Conservation (phyloP, 768 basidiomycete species). For the Lactarius trivialis region DNA sequence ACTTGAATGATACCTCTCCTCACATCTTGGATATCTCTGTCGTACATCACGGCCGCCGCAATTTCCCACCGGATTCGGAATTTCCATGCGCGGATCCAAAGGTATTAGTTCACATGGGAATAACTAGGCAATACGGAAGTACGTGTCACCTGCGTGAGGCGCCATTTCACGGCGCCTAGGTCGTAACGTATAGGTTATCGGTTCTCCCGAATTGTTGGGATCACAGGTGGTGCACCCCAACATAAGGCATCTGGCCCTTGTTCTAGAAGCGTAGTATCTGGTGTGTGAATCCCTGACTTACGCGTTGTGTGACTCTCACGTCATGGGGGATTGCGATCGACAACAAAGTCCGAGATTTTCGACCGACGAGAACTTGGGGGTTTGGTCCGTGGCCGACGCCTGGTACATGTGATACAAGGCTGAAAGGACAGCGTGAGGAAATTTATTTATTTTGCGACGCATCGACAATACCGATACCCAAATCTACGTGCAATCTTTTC, state of each 20-base stretch:
- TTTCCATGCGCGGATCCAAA: not conserved
- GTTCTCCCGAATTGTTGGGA: conserved; percentile 5
- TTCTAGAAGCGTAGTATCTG: not conserved
- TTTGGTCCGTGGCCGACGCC: not conserved
- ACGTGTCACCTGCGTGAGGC: conserved; percentile 12
- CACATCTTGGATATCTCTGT: not conserved
- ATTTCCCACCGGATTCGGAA: conserved; percentile 1
- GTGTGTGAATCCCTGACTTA: conserved; percentile 1
- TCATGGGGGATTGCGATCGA: not conserved
- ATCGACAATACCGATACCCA: not conserved
- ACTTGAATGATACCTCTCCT: not conserved
- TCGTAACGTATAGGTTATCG: not conserved
- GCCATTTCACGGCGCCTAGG: conserved; percentile 8
- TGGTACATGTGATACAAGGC: not conserved
- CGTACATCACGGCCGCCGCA: not conserved
- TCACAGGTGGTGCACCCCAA: conserved; percentile 9
- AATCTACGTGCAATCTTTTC: not conserved
- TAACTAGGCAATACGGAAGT: conserved; percentile 4
- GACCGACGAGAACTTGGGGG: not conserved
- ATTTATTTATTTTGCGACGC: not conserved
- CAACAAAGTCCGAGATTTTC: not conserved
- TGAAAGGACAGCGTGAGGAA: not conserved
- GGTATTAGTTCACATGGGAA: conserved; percentile 3
- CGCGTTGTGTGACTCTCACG: not conserved
- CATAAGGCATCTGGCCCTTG: not conserved